Base-by-base conservation (phyloP, 73 alveolate species). In the Tetrahymena elliotti region DNA sequence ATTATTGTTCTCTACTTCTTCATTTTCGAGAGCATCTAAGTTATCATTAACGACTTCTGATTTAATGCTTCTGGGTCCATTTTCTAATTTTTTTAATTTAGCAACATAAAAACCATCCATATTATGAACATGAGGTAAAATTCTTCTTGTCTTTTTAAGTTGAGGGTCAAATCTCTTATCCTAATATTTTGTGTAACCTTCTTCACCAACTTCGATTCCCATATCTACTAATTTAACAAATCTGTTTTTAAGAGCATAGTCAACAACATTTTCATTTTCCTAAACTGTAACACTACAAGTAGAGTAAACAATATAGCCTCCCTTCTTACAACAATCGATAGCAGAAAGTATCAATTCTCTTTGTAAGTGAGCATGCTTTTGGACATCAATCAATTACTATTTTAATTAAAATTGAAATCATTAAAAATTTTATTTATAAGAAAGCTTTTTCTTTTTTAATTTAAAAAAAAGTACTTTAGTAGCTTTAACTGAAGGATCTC, bases 221-320 rank as follows among this genome's bases (percentile, higher is more conserved):
- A 99, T 96, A 35, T 98, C 99, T 6, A 99, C 98, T 24, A 98
- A 88, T 95, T 99, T 99, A 16, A 99, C 99, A 96, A 97, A 97
- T 94, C 99, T 92, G 84, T 98, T 96, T 93, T 96, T 97, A 84
- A 99, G 98, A 35, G 99, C 99, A 96, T 98, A 97, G 92, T 97
- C 99, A 84, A 98, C 97, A 31, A 98, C 99, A 96, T 98, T 98
- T 97, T 99, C 99, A 94, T 99, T 99, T 95, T 99, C 99, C 93
- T 99, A 99, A 38, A 99, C 99, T 15, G 99, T 94, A 83, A 99
- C 98, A 8, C 99, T 97, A 88, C 99, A 99, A 94, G 99, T 99
- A 33, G 99, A 99, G 94, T 98, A 98, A 1, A 97, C 98, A 92
- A 96, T 88, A 35, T 95, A 94, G 38, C 96, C 94, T 94, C 98